Base-by-base conservation (phyloP, 306 rosid genomes). In the Rosa multiflora region DNA sequence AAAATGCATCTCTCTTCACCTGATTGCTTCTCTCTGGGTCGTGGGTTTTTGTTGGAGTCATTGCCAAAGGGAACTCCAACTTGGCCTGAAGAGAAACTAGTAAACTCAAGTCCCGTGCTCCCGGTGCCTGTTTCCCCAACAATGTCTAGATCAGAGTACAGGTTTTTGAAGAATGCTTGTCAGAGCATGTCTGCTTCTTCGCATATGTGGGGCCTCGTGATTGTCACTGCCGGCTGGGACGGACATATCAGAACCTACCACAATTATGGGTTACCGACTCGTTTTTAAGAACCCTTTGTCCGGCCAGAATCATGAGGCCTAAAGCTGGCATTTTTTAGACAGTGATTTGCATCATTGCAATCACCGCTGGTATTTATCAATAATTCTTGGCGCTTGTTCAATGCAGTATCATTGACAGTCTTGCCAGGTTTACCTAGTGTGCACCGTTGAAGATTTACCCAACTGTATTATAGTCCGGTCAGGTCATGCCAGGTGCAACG, bases 151-250 rank as follows among this genome's bases (percentile, higher is more conserved):
- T 91, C 97, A 14, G 91, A 93, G 85, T 86, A 86, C 86, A 90
- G 79, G 85, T 78, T 93, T 79, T 87, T 93, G 88, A 91, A 74
- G 89, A 87, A 73, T 78, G 93, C 98, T 58, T 87, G 93, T 80
- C 88, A 91, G 84, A 81, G 89, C 79, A 79, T 84, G 89, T 87
- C 90, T 70, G 87, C 84, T 82, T 89, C 93, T 69, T 82, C 84
- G 17, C 89, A 90, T 79, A 63, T 87, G 74, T 93, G 97, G 98
- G 97, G 95, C 74, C 89, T 85, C 59, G 95, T 91, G 58, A 84
- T 93, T 20, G 92, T 93, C 56, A 90, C 95, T 4, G 97, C 96
- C 61, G 91, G 98, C 78, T 82, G 84, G 89, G 98, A 93, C n/a
- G 97, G 98, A 43, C 76, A 68, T 79, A 91, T 93, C 76, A 85